Conservation (phyloP, 2,329 filamentous ascomycete species). For the Xylariaceae sp. region DNA sequence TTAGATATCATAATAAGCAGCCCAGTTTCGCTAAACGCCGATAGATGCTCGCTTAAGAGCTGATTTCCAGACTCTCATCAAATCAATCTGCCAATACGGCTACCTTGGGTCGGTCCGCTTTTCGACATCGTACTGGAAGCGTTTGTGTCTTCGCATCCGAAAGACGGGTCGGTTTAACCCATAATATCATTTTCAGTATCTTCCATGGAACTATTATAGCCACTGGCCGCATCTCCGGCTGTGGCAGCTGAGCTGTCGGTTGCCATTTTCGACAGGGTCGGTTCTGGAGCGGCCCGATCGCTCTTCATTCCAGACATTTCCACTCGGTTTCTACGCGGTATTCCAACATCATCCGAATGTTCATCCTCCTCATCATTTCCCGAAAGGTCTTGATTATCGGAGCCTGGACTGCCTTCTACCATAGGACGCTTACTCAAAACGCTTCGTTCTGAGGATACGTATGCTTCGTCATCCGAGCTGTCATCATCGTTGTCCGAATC, state of each 20-base stretch:
- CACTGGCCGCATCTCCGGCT: constrained; percentile 65
- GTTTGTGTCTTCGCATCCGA: too few species aligned
- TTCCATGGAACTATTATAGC: constrained; percentile 73
- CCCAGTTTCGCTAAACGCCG: too few species aligned
- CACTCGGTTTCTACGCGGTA: constrained; percentile 67
- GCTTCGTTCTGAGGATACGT: constrained; percentile 16
- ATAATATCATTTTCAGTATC: constrained; percentile 58
- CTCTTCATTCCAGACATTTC: constrained; percentile 61
- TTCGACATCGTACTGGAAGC: too few species aligned
- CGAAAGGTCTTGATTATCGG: constrained; percentile 68
- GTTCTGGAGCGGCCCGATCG: constrained; percentile 69
- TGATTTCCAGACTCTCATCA: too few species aligned
- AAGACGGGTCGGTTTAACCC: too few species aligned
- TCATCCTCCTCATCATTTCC: constrained; percentile 84
- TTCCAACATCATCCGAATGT: constrained; percentile 66
- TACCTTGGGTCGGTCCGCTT: too few species aligned
- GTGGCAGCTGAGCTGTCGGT: constrained; percentile 80
- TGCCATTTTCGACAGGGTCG: constrained; percentile 69
- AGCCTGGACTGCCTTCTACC: constrained; percentile 64
- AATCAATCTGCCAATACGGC: too few species aligned
- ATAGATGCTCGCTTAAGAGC: too few species aligned
- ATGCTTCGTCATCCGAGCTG: constrained; percentile 15
- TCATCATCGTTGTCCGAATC: constrained; percentile 22
- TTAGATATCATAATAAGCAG: too few species aligned
- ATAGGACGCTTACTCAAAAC: constrained; percentile 22